Evolutionary conservation across 306 rosid species (phyloP).

Genomic region (Quercus berberidifolia): DNA sequence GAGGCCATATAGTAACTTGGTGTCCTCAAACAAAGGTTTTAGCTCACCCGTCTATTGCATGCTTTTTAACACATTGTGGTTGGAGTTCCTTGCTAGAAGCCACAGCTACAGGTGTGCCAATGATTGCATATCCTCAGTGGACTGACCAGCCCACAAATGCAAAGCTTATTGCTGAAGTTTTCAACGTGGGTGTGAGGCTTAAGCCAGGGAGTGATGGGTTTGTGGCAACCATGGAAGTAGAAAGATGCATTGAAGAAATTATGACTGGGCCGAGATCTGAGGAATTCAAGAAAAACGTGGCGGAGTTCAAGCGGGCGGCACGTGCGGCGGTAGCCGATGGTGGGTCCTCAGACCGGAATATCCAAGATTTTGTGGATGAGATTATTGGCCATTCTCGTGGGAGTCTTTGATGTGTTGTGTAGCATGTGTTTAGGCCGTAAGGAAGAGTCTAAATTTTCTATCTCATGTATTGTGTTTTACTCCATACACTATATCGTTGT

Average conservation of each 20-base stretch:
- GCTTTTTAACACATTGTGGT: constrained; percentile 54
- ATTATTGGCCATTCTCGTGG: not conserved
- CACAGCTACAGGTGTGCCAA: constrained; percentile 30
- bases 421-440: not conserved
- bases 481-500: too few species aligned
- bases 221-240: constrained; percentile 30
- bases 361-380: constrained; percentile 39
- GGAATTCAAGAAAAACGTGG: constrained; percentile 23
- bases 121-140: constrained; percentile 54
- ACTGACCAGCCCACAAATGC: constrained; percentile 58
- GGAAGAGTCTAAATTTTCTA: too few species aligned
- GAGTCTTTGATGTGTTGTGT: not conserved
- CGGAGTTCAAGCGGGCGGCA: constrained; percentile 26
- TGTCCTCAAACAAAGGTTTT: constrained; percentile 47
- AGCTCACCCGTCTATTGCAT: constrained; percentile 36
- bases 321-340: constrained; percentile 29
- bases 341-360: constrained; percentile 46
- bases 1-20: constrained; percentile 44
- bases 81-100: constrained; percentile 53
- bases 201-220: constrained; percentile 26
- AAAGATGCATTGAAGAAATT: constrained; percentile 30
- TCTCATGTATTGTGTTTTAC: too few species aligned
- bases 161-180: constrained; percentile 37
- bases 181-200: constrained; percentile 29
- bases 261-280: constrained; percentile 14